These are phyloP conservation scores for Nicotiana attenuata DNA, from an alignment of 257 asterid species.

Conservation along the genomic window DNA sequence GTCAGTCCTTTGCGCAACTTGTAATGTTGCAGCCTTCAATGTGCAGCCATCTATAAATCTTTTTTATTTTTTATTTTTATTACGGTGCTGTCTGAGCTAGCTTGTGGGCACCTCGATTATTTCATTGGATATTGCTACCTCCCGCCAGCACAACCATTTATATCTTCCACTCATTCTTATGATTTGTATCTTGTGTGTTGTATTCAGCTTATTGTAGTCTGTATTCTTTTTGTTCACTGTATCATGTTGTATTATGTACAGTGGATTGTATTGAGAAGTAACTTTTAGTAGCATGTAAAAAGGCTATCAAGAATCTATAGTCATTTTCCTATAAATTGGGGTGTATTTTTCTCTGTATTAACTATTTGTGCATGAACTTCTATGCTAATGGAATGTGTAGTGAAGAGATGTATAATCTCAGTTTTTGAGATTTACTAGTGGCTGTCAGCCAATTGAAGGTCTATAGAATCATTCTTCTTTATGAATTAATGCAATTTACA, in stretches of 20 bases:
- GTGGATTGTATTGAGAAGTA: neutral
- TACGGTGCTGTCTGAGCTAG: neutral
- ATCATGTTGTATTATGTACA: conserved; percentile 2
- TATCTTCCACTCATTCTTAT: conserved; percentile 1
- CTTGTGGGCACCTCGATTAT: neutral
- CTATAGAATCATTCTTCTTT: too few species aligned
- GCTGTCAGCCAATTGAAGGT: too few species aligned
- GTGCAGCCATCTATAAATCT: neutral
- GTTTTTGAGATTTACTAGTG: too few species aligned
- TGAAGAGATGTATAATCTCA: too few species aligned
- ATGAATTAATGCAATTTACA: too few species aligned
- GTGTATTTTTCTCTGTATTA: neutral
- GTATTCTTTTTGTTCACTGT: neutral
- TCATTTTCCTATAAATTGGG: neutral
- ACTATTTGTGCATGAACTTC: neutral
- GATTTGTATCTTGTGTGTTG: neutral
- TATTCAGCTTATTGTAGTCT: neutral
- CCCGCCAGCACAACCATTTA: neutral
- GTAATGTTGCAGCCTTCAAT: neutral
- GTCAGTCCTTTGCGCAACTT: neutral
- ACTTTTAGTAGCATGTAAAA: neutral
- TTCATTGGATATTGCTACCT: neutral
- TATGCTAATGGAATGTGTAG: neutral
- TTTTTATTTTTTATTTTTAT: neutral
- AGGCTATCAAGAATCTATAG: neutral